A percentile compares a stretch with the other conserved stretches of the same genome.
Evolutionary conservation across 2,329 filamentous ascomycete genomes (phyloP).

Genomic region (Exophiala alcalophila): DNA sequence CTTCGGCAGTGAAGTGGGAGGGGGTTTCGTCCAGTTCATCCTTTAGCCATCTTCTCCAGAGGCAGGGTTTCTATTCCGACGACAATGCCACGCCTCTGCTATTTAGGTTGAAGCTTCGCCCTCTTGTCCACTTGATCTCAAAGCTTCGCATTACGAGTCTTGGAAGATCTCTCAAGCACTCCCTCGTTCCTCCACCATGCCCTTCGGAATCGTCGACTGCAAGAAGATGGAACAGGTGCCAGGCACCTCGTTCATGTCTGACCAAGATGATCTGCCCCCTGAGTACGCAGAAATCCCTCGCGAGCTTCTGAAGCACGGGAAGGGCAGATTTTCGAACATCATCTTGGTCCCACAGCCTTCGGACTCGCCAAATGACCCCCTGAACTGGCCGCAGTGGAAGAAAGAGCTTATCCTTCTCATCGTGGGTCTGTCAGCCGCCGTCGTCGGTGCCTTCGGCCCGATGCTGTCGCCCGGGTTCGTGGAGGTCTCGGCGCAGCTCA

Average conservation of each 20-base stretch:
- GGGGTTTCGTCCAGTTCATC: too few species aligned
- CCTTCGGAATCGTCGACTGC: slow-evolving; percentile 35
- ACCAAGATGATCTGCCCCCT: slow-evolving; percentile 42
- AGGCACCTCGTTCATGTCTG: slow-evolving; percentile 35
- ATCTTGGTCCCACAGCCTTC: slow-evolving; percentile 32
- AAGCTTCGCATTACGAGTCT: too few species aligned
- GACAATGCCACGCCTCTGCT: too few species aligned
- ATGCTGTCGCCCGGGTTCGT: slow-evolving; percentile 53
- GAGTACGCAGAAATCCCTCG: slow-evolving; percentile 43
- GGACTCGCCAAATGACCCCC: slow-evolving; percentile 33
- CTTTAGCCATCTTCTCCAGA: too few species aligned
- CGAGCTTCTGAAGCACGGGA: slow-evolving; percentile 33
- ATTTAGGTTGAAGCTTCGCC: too few species aligned
- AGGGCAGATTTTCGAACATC: slow-evolving; percentile 29
- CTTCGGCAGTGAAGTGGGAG: too few species aligned
- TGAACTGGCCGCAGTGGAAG: slow-evolving; percentile 41
- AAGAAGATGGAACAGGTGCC: slow-evolving; percentile 33
- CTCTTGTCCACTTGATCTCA: background rate
- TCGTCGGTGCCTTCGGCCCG: slow-evolving; percentile 52
- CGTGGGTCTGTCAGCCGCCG: slow-evolving; percentile 46
- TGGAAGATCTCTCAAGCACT: too few species aligned
- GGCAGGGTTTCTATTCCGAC: too few species aligned
- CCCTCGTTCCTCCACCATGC: slow-evolving; percentile 27
- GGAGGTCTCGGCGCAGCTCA: slow-evolving; percentile 38
- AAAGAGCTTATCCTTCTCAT: slow-evolving; percentile 49